phyloP scores from a whole-genome alignment of 2,329 filamentous ascomycete genomes.

The Aspergillus spinulosporus region DNA sequence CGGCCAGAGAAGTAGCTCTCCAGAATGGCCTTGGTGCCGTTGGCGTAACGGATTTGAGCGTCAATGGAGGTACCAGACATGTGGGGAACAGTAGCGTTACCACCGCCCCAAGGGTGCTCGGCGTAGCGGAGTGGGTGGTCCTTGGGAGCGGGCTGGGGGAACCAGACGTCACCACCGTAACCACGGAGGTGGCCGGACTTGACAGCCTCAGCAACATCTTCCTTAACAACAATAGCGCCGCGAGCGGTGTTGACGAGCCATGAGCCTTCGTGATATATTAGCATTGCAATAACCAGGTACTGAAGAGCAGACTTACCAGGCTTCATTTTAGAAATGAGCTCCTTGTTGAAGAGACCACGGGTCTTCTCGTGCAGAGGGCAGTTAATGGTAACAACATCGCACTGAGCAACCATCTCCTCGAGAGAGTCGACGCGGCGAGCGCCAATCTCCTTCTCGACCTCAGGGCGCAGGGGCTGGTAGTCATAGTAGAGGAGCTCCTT shows the following conservation, averaged over 20 bases:
- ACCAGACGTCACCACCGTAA: conserved; percentile 66
- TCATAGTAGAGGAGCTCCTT: conserved; percentile 99
- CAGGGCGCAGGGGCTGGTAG: conserved; percentile 87
- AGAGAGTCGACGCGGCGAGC: conserved; percentile 83
- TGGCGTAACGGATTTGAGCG: conserved; percentile 88
- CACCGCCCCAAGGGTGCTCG: conserved; percentile 92
- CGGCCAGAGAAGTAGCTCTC: conserved; percentile 86
- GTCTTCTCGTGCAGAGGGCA: conserved; percentile 99
- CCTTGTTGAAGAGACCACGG: conserved; percentile 95
- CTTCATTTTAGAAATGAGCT: conserved; percentile 99
- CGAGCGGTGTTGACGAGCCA: conserved; percentile 99
- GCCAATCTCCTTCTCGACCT: conserved; percentile 93
- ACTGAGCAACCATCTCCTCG: conserved; percentile 92
- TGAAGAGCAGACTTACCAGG: conserved; percentile 58
- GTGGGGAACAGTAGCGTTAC: conserved; percentile 98
- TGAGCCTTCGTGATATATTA: conserved; percentile 59
- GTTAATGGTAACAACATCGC: conserved; percentile 98
- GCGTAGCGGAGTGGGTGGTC: conserved; percentile 91
- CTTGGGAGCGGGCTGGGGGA: conserved; percentile 92
- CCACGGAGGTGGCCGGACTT: conserved; percentile 73
- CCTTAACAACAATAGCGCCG: conserved; percentile 98
- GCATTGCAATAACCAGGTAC: conserved; percentile 14
- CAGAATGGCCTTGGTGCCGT: conserved; percentile 85
- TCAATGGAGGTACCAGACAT: conserved; percentile 99
- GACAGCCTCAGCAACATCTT: conserved; percentile 92